Conservation (phyloP, 176 grass and related monocot genomes). For the Phoenix roebelenii region DNA sequence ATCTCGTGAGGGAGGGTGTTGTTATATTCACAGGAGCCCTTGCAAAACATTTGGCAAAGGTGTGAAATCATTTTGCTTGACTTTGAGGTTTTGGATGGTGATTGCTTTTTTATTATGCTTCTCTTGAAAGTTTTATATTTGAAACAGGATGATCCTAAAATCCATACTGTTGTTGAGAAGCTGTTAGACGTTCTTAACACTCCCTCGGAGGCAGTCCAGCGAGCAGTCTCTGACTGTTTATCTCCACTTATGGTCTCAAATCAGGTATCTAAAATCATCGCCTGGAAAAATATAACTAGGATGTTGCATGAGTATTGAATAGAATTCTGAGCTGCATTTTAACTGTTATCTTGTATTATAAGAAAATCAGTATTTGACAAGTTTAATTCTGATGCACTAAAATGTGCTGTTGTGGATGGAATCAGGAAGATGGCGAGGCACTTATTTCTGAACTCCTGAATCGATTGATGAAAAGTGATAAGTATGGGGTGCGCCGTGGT, state of each 20-base stretch:
- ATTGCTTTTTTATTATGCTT: neutral
- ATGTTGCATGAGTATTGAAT: too few species aligned
- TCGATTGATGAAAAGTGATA: slow-evolving; percentile 84
- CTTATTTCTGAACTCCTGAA: slow-evolving; percentile 73
- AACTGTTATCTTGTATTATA: too few species aligned
- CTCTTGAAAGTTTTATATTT: slow-evolving; percentile 6
- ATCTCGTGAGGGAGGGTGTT: slow-evolving; percentile 96
- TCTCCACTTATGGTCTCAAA: slow-evolving; percentile 91
- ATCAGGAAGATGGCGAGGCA: slow-evolving; percentile 78
- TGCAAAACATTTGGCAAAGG: slow-evolving; percentile 96
- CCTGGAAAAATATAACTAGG: too few species aligned
- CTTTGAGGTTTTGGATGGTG: neutral
- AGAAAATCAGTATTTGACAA: too few species aligned
- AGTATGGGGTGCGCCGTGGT: slow-evolving; percentile 87
- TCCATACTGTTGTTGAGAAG: slow-evolving; percentile 93
- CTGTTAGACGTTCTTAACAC: slow-evolving; percentile 91
- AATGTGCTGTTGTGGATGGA: slow-evolving; percentile 3
- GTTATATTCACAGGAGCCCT: slow-evolving; percentile 98
- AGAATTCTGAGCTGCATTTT: too few species aligned
- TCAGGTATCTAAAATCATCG: slow-evolving; percentile 22
- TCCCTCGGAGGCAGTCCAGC: slow-evolving; percentile 90
- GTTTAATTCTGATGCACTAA: too few species aligned
- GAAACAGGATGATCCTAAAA: slow-evolving; percentile 94
- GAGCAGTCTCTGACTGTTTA: slow-evolving; percentile 89
- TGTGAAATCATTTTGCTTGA: slow-evolving; percentile 21